Conservation (phyloP, 805 yeast species). For the Pichia eremophila region DNA sequence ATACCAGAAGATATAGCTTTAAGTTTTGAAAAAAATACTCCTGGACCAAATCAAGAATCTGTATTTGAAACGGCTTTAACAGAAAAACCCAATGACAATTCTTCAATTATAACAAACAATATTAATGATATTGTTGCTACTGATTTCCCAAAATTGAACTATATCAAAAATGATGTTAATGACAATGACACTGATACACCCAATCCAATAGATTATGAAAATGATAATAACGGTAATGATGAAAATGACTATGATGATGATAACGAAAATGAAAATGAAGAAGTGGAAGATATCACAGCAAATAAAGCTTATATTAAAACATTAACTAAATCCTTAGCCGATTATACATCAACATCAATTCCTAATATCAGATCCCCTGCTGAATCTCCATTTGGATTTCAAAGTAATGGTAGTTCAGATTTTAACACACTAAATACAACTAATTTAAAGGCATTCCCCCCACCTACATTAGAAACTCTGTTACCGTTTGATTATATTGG, state of each 20-base stretch:
- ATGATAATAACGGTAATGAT: background rate
- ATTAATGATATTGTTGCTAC: too few species aligned
- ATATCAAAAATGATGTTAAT: too few species aligned
- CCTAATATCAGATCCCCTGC: constrained; percentile 1
- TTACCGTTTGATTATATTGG: constrained; percentile 21
- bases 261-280: background rate
- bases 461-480: background rate
- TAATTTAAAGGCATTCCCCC: constrained; percentile 5
- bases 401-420: too few species aligned
- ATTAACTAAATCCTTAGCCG: constrained; percentile 15
- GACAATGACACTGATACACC: too few species aligned
- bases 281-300: constrained; percentile 4
- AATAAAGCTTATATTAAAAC: constrained; percentile 17
- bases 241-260: constrained; percentile 3
- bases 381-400: background rate
- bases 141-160: too few species aligned
- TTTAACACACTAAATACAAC: background rate
- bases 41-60: too few species aligned
- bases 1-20: background rate
- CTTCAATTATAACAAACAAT: too few species aligned
- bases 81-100: too few species aligned
- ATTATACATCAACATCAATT: constrained; percentile 1
- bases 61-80: too few species aligned
- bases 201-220: too few species aligned
- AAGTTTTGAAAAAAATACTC: background rate